Conservation (phyloP, 176 grass and related monocot genomes). For the Ananas comosus region DNA sequence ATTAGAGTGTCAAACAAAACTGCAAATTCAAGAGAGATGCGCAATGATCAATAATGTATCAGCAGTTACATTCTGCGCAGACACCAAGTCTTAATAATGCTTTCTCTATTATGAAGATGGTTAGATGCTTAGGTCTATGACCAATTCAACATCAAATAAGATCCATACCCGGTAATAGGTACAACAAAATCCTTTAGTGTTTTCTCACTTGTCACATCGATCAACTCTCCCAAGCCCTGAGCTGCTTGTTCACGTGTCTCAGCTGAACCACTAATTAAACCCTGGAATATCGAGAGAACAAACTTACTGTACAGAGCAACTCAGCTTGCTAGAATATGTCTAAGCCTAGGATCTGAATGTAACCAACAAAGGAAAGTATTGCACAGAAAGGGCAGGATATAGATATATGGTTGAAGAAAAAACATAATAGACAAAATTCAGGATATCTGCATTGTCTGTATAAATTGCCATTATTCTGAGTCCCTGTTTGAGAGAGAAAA, state of each 20-base stretch:
- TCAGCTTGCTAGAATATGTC: neutral
- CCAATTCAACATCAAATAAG: slow-evolving; percentile 1
- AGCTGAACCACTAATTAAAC: slow-evolving; percentile 86
- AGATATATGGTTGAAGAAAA: neutral
- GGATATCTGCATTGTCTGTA: too few species aligned
- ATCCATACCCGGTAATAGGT: slow-evolving; percentile 79
- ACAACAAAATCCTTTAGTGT: slow-evolving; percentile 91
- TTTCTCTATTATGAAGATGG: too few species aligned
- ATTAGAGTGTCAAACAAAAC: neutral
- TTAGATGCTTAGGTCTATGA: too few species aligned
- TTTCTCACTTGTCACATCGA: slow-evolving; percentile 84
- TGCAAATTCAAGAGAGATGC: too few species aligned
- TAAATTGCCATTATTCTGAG: neutral
- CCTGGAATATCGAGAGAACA: slow-evolving; percentile 44
- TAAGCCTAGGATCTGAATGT: neutral
- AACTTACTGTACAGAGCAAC: neutral
- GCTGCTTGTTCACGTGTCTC: slow-evolving; percentile 91
- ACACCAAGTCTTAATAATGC: too few species aligned
- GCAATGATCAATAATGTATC: too few species aligned
- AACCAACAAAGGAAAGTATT: neutral
- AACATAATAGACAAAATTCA: neutral
- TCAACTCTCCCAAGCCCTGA: slow-evolving; percentile 88
- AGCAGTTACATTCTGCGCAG: too few species aligned
- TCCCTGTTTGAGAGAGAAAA: slow-evolving; percentile 2
- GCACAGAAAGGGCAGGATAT: neutral